Percentiles rank a stretch among this genome's conserved stretches.
phyloP scores from a whole-genome alignment of 345 rosid genomes.

The Brassica juncea region DNA sequence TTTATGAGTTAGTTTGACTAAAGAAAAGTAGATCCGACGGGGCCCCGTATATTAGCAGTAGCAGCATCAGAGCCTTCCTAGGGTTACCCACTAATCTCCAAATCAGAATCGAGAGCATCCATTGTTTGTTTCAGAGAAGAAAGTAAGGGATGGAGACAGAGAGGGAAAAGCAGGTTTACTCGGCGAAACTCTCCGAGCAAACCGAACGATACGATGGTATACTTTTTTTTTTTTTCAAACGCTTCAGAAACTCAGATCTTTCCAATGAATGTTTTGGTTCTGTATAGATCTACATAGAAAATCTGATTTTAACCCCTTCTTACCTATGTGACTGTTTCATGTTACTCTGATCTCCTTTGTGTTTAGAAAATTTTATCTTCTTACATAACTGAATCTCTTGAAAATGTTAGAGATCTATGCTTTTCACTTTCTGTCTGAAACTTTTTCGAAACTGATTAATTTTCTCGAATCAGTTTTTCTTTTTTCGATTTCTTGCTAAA shows the following conservation, averaged over 20 bases:
- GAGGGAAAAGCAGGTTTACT: slow-evolving; percentile 80
- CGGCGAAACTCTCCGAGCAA: slow-evolving; percentile 88
- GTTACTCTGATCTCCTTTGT: background rate
- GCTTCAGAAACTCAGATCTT: slow-evolving; percentile 24
- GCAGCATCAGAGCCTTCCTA: background rate
- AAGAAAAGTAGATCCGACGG: slow-evolving; percentile 35
- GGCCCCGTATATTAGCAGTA: slow-evolving; percentile 6
- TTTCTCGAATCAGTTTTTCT: no score
- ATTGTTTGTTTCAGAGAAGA: background rate
- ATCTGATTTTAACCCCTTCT: background rate
- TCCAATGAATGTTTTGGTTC: background rate
- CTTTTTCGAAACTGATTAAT: background rate
- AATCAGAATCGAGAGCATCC: slow-evolving; percentile 21
- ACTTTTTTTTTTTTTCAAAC: background rate
- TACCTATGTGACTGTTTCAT: background rate
- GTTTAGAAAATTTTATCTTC: background rate
- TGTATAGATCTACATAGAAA: background rate
- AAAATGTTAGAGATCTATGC: background rate
- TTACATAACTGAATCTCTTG: background rate
- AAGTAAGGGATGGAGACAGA: slow-evolving; percentile 68
- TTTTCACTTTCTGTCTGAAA: background rate
- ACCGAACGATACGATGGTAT: slow-evolving; percentile 90
- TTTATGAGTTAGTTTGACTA: slow-evolving; percentile 27
- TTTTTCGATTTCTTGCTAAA: background rate
- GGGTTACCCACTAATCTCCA: slow-evolving; percentile 37